Evolutionary conservation across 208 protist genomes (phyloP), one percentile per base, ranked within the genome.

Genomic region (Leishmania lainsoni): DNA sequence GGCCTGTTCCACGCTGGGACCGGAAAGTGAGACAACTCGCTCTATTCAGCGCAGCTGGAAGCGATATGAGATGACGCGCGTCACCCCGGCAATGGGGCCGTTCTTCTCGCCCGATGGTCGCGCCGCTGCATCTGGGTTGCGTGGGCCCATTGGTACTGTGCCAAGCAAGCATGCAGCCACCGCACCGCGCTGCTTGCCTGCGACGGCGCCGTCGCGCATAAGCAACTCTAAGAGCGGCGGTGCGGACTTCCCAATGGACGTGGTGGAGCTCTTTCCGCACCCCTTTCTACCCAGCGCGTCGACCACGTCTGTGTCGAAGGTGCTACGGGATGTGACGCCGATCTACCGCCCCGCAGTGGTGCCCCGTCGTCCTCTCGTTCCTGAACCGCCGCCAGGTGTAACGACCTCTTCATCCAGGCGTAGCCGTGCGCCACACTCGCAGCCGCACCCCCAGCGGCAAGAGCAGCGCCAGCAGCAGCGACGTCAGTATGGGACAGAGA

Each of bases 11-110:
- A 81, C 83, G 4, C 75, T 95, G 22, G 92, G 94, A 6, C 56
- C 69, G 17, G 83, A 91, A 22, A 93, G 81, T 79, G 78, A 89
- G 45, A 95, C 92, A 9, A 92, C 89, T n/a, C 65, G 80, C 54
- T 81, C 87, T 45, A 96, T 97, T 68, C 78, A 89, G 83, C 86
- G 84, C 59, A 97, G 92, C 81, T 94, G 92, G 92, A 72, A 83
- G 80, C 88, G 94, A 10, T 97, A 91, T 76, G 52, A 89, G n/a
- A 83, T 39, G 16, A 79, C 75, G 5, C 84, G 80, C 49, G 56
- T 39, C 6, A 75, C 56, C 10, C 72, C 56, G 16, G 56, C 80
- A 16, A 54, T 1, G 52, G 52, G 70, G 26, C 65, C 75, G 51
- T 76, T 58, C 78, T 39, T 74, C 76, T 49, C 29, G 39, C 29